Evolutionary conservation across 2,329 filamentous ascomycete species (phyloP).

Genomic region (Diaporthe sp.): DNA sequence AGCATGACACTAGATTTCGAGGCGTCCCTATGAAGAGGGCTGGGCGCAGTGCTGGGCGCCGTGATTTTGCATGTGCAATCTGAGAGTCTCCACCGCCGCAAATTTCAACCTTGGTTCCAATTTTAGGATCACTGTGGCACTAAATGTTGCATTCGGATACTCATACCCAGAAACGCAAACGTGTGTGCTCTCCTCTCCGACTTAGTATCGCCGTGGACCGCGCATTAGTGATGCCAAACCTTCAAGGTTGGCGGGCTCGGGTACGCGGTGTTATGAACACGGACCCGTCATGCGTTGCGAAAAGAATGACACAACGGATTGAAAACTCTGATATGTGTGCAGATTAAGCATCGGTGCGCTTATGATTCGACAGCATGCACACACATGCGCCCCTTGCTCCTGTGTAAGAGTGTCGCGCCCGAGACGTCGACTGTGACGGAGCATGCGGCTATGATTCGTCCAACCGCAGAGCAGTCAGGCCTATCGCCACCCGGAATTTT

Average conservation of each 20-base stretch:
- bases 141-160: background rate
- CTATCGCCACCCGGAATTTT: background rate
- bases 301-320: background rate
- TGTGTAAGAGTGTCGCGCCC: slow-evolving; percentile 5
- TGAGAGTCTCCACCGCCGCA: background rate
- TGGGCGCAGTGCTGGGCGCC: background rate
- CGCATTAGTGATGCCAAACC: background rate
- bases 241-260: background rate
- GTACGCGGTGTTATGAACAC: background rate
- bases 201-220: too few species aligned
- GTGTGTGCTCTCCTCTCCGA: background rate
- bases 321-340: slow-evolving; percentile 3
- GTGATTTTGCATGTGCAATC: background rate
- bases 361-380: background rate
- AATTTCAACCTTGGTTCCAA: background rate
- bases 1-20: background rate
- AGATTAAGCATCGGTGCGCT: slow-evolving; percentile 8
- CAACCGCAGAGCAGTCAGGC: background rate
- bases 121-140: background rate
- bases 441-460: slow-evolving; percentile 23
- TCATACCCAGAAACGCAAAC: too few species aligned
- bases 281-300: background rate
- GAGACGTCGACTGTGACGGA: slow-evolving; percentile 28
- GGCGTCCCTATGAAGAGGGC: background rate
- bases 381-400: background rate